Evolutionary conservation across 192 early-diverging fungal genomes (phyloP), one percentile per base, ranked within the genome.

Genomic region (Gigaspora rosea): DNA sequence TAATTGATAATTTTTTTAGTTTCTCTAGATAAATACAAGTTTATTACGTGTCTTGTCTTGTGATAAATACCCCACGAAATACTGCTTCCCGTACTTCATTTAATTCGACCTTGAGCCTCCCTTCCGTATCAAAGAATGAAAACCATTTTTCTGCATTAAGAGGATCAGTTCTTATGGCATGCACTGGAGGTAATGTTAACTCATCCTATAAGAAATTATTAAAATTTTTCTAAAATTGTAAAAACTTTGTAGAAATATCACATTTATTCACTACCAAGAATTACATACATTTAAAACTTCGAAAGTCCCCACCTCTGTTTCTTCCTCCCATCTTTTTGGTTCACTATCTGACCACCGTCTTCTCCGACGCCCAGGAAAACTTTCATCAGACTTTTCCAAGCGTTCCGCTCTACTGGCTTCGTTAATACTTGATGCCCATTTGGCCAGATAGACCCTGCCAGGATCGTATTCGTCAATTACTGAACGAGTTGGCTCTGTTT

Each of bases 401-500:
- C 8, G 15, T 36, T 16, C 32, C 33, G 3, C 16, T 5, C 4
- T 18, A 69, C 11, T 81, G 78, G 33, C 27, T 27, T 27, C 27
- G 27, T 27, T 27, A 27, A 27, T 27, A 27, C 27, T 27, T 27
- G 76, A 59, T 15, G 92, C 94, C 92, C 92, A 94, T 70, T 91
- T 92, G 8, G 93, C 93, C 33, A 93, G 80, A 72, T 91, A 94
- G 10, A 94, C 84, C 10, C 93, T 86, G 0, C 91, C 92, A 71
- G 90, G 86, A 74, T 94, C 93, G 74, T 92, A 94, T 68, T 94
- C 93, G n/a, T 90, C 90, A 48, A 91, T 90, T 2, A 89, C 81
- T 52, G 80, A 82, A 32, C 85, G 86, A 52, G 90, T 86, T 1
- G 88, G 86, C 11, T 90, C 87, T 16, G 84, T 83, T 18, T 87